Base-by-base conservation (phyloP, 1,284 basidiomycete species). In the Amylostereum chailletii region DNA sequence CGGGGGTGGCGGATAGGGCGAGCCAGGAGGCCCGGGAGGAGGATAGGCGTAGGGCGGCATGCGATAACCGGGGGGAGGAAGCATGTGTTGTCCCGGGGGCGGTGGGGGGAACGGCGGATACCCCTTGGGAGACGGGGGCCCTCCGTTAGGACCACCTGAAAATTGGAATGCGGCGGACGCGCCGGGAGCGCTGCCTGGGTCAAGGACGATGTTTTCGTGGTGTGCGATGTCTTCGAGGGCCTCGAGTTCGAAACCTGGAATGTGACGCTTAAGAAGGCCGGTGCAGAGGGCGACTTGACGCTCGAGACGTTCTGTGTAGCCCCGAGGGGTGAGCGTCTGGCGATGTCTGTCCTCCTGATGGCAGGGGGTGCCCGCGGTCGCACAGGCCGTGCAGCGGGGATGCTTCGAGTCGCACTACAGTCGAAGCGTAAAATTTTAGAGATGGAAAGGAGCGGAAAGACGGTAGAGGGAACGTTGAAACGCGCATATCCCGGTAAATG, bases 311-410 rank as follows among this genome's bases (percentile, higher is more conserved):
- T 90, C 87, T 0, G 83, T 83, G 64, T 90, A 82, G 34, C 87
- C 87, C 45, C 87, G 74, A 1, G 84, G 85, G 48, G 86, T 88
- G 58, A 90, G 77, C 1, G 82, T 86, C 73, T 90, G 86, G 34
- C 86, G 72, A 65, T 90, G 85, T 48, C 87, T 71, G 68, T 90
- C 88, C 60, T 90, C 88, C 61, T 90, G 87, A 59, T 89, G 81
- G 69, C 87, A 90, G 43, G 74, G 65, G 0, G 83, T 83, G 55
- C 82, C 82, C 0, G 87, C 86, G 5, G 83, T 83, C 40, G 83
- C 78, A 62, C 87, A 90, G 34, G 88, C 85, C 9, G 85, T 85
- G 61, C 87, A 90, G 64, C 82, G 70, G 41, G 87, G 87, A 64
- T 89, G 86, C 64, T 89, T 90, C 6, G 87, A 89, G 68, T 90